Base-by-base conservation (phyloP, 495 filamentous ascomycete species). In the Aspergillus bertholletiae region DNA sequence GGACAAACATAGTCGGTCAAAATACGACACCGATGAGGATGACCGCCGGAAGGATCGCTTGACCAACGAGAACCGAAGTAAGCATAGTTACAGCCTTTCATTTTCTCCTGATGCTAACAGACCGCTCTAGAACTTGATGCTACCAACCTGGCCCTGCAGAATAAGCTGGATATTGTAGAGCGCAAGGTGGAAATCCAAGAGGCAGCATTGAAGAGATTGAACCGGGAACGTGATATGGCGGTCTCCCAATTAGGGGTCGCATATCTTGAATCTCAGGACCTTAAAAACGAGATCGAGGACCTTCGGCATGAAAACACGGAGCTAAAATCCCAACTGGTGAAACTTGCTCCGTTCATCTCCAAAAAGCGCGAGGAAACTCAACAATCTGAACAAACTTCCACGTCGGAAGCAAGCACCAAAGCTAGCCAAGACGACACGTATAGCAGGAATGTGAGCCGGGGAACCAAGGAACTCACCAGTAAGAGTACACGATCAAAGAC, bases 191-290 rank as follows among this genome's bases (percentile, higher is more conserved):
- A 84, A 46, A 74, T 84, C 7, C 68, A 82, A n/a, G 84, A 88
- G 48, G 78, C 81, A 17, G 73, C 79, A 6, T 65, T 84, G 37
- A 82, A 81, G 53, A 81, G 81, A 26, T 64, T 88, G 35, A 82
- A 78, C 41, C 75, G 80, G 34, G 87, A 90, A 51, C 75, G 85
- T 35, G 84, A 89, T 58, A 80, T 82, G 49, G 78, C 86, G 6
- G 76, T 87, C 24, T 79, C 79, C 27, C 85, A 88, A 41, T 69
- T 88, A 12, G 83, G 77, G 3, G 75, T 83, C 20, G 84, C 86
- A 12, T 85, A 83, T 49, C 73, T 81, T n/a, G 80, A 80, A 44
- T 74, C 76, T 0, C 84, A 87, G 53, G 83, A 86, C 49, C 66
- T 88, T 17, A 87, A 86, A 69, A 62, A 53, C n/a, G 80, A 83